Conservation (phyloP, 2,329 filamentous ascomycete species). For the Alternaria sp. region DNA sequence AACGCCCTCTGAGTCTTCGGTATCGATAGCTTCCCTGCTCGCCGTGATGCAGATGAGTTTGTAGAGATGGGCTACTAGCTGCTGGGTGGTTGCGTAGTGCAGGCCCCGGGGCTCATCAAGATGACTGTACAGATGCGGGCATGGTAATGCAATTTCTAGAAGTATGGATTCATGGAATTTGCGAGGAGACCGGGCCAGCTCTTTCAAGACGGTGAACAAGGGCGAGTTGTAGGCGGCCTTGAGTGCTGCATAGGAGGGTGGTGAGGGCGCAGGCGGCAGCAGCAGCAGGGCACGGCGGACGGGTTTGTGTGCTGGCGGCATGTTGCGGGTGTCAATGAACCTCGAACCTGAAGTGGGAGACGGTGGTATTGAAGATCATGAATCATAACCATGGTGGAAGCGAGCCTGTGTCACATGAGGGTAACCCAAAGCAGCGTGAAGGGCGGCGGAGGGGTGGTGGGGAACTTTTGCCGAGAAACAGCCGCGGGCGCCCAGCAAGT, state of each 20-base stretch:
- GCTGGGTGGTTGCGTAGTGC: constrained; percentile 72
- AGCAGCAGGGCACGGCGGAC: constrained; percentile 48
- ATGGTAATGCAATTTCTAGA: constrained; percentile 68
- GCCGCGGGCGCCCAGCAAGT: constrained; percentile 7
- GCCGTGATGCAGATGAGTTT: constrained; percentile 77
- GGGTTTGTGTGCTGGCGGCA: constrained; percentile 33
- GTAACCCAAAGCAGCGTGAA: background rate
- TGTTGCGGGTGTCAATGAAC: constrained; percentile 17
- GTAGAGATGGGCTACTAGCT: constrained; percentile 79
- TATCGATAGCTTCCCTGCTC: constrained; percentile 66
- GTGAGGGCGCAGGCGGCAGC: constrained; percentile 53
- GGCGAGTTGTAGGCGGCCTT: constrained; percentile 54
- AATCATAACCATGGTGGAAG: background rate
- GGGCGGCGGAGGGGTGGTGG: constrained; percentile 15
- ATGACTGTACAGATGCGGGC: constrained; percentile 65
- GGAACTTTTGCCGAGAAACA: constrained; percentile 16
- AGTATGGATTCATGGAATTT: constrained; percentile 46
- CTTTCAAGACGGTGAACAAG: constrained; percentile 51
- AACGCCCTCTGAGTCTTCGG: constrained; percentile 72
- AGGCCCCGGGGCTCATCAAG: constrained; percentile 60
- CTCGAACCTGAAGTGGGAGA: background rate
- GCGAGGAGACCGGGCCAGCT: constrained; percentile 45
- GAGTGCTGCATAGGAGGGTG: constrained; percentile 49
- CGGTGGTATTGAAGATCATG: background rate
- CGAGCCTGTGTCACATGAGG: background rate